Evolutionary conservation across 2,329 filamentous ascomycete species (phyloP).

Genomic region (Exophiala sp.): DNA sequence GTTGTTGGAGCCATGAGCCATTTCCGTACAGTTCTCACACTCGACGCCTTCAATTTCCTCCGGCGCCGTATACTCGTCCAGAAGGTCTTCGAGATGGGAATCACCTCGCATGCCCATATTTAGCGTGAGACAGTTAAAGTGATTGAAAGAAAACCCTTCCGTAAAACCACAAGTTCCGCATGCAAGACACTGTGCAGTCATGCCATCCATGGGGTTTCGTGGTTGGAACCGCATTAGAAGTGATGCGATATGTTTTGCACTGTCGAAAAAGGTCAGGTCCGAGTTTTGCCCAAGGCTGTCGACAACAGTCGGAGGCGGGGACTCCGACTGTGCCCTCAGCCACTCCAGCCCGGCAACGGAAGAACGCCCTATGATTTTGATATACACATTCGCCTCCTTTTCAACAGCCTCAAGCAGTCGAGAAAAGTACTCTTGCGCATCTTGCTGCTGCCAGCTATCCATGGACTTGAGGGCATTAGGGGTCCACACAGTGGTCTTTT

Average conservation of each 20-base stretch:
- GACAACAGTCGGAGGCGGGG: not conserved
- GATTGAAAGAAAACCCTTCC: slow-evolving; percentile 81
- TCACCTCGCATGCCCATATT: slow-evolving; percentile 62
- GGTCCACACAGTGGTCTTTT: slow-evolving; percentile 63
- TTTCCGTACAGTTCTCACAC: slow-evolving; percentile 75
- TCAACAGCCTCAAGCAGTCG: slow-evolving; percentile 82
- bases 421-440: slow-evolving; percentile 95
- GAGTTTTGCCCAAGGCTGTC: not conserved
- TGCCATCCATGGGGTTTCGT: slow-evolving; percentile 77
- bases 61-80: slow-evolving; percentile 77
- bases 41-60: slow-evolving; percentile 86
- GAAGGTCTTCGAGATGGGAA: slow-evolving; percentile 68
- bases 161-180: slow-evolving; percentile 81
- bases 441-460: slow-evolving; percentile 93
- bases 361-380: slow-evolving; percentile 13
- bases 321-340: slow-evolving; percentile 2
- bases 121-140: slow-evolving; percentile 89
- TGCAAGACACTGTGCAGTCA: slow-evolving; percentile 80
- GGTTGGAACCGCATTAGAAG: slow-evolving; percentile 30
- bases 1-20: slow-evolving; percentile 3
- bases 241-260: not conserved
- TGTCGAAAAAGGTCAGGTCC: not conserved
- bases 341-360: slow-evolving; percentile 18
- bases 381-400: slow-evolving; percentile 57
- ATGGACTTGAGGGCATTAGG: slow-evolving; percentile 77